Percentiles rank a stretch among this genome's conserved stretches.
Conservation (phyloP, 495 filamentous ascomycete genomes). For the Arthonia radiata region DNA sequence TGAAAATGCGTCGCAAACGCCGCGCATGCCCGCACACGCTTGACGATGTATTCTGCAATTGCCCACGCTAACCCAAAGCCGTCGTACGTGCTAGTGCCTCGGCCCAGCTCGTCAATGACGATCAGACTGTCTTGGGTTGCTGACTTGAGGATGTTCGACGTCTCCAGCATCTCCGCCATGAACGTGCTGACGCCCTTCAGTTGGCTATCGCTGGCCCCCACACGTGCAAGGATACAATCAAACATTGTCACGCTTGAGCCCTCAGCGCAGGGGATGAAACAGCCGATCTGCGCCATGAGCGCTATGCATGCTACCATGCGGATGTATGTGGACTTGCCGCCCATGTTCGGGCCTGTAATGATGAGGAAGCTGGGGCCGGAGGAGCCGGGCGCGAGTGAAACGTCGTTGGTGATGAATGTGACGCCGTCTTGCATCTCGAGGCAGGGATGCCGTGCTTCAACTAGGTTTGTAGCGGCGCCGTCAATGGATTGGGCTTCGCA, state of each 20-base stretch:
- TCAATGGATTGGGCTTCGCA: conserved; percentile 10
- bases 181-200: conserved; percentile 97
- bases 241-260: conserved; percentile 78
- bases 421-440: conserved; percentile 99
- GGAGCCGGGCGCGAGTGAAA: conserved; percentile 29
- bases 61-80: conserved; percentile 97
- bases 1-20: conserved; percentile 98
- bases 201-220: conserved; percentile 85
- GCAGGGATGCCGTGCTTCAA: conserved; percentile 86
- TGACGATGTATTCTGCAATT: conserved; percentile 92
- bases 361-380: conserved; percentile 74
- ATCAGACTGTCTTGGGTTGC: conserved; percentile 85
- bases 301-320: conserved; percentile 94
- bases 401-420: conserved; percentile 96
- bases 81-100: conserved; percentile 94
- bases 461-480: conserved; percentile 75
- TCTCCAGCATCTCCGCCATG: conserved; percentile 99
- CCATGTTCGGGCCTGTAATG: conserved; percentile 98
- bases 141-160: conserved; percentile 91
- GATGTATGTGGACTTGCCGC: conserved; percentile 96
- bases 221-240: conserved; percentile 90
- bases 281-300: conserved; percentile 90
- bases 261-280: conserved; percentile 79
- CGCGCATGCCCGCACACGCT: conserved; percentile 76
- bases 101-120: conserved; percentile 96